Conservation (phyloP, 257 asterid species). For the Solanum ossicruentum region DNA sequence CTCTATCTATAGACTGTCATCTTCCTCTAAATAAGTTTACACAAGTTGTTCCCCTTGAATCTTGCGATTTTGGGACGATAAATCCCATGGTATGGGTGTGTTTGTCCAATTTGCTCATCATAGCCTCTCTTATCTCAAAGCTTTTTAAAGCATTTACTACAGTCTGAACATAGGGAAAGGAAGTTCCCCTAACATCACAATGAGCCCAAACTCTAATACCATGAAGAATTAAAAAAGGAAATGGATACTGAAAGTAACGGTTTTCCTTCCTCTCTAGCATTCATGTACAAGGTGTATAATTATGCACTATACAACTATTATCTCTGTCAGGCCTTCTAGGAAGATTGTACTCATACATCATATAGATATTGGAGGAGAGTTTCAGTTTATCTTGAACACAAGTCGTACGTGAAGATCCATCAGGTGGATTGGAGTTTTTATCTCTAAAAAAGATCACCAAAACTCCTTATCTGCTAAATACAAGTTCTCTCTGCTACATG, state of each 20-base stretch:
- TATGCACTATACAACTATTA: neutral
- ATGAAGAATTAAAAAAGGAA: neutral
- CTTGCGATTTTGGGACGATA: neutral
- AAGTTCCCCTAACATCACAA: neutral
- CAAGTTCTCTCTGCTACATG: neutral
- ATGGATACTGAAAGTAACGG: neutral
- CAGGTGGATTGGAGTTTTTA: neutral
- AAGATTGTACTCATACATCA: neutral
- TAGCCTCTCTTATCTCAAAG: neutral
- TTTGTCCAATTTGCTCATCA: neutral
- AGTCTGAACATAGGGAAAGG: neutral
- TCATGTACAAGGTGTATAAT: neutral
- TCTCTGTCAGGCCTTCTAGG: neutral
- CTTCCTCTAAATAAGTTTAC: neutral
- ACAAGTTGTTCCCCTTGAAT: neutral
- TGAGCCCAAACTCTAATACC: neutral
- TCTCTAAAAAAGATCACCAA: neutral
- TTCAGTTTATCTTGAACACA: neutral
- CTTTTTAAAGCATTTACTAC: neutral
- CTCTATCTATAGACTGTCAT: neutral
- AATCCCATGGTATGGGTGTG: neutral
- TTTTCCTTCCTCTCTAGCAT: neutral
- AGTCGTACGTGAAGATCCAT: neutral
- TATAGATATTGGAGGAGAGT: neutral
- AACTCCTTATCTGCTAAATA: neutral